Percentiles rank a stretch among this genome's conserved stretches.
These are phyloP conservation scores for Paecilomyces formosus DNA, from an alignment of 2,329 filamentous ascomycete species.

Conservation along the genomic window DNA sequence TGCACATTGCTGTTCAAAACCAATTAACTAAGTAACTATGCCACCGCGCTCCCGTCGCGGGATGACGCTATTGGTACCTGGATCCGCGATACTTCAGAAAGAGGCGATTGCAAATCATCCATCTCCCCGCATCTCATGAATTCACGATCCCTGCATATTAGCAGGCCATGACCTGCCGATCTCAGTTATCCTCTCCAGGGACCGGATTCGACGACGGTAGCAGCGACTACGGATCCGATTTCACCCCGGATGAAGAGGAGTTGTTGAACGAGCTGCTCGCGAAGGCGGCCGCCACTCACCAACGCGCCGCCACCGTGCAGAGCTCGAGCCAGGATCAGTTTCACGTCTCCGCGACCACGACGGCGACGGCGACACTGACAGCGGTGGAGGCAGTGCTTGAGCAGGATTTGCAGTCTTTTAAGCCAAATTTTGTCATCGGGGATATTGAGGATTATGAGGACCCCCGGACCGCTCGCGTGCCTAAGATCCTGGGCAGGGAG, in stretches of 20 bases:
- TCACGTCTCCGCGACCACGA: neutral
- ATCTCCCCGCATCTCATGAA: neutral
- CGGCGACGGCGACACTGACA: slow-evolving; percentile 11
- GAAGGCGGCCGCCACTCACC: slow-evolving; percentile 24
- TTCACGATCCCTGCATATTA: slow-evolving; percentile 5
- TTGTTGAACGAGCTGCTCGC: slow-evolving; percentile 46
- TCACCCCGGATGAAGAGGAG: slow-evolving; percentile 51
- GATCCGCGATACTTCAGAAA: neutral
- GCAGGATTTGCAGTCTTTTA: slow-evolving; percentile 10
- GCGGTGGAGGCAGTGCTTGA: slow-evolving; percentile 1
- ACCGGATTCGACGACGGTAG: slow-evolving; percentile 14
- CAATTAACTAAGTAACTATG: neutral
- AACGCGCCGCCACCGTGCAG: slow-evolving; percentile 14
- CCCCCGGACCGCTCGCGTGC: slow-evolving; percentile 28
- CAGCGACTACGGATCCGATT: slow-evolving; percentile 59
- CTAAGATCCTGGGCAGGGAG: slow-evolving; percentile 35
- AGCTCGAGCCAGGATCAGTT: neutral
- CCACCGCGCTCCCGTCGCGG: neutral
- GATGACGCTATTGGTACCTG: neutral
- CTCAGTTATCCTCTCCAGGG: slow-evolving; percentile 7
- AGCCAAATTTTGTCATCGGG: slow-evolving; percentile 15
- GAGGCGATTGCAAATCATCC: too few relatives aligned
- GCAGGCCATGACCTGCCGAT: slow-evolving; percentile 27
- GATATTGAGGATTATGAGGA: slow-evolving; percentile 39
- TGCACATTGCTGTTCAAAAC: neutral